Evolutionary conservation across 208 protist species (phyloP).

Genomic region (Acanthamoeba lenticulata): DNA sequence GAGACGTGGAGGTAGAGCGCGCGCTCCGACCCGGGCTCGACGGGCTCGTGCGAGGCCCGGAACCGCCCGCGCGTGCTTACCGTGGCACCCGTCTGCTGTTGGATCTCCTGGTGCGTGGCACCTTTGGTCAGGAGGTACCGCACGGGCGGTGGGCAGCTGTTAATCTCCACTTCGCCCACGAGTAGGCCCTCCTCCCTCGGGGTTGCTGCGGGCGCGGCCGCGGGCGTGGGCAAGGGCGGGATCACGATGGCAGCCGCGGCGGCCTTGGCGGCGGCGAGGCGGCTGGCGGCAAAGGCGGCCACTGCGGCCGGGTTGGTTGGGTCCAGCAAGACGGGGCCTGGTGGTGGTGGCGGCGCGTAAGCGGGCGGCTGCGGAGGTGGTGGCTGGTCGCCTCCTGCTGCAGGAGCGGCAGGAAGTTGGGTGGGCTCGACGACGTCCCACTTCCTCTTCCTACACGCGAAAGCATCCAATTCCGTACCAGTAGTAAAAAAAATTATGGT

Average conservation of each 20-base stretch:
- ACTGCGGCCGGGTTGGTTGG: constrained; percentile 12
- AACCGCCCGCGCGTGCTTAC: constrained; percentile 37
- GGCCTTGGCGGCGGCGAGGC: constrained; percentile 42
- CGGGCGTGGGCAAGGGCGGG: too few species aligned
- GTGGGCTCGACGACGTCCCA: constrained; percentile 35
- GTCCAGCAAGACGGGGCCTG: background rate
- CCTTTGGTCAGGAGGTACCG: constrained; percentile 46
- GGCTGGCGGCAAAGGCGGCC: background rate
- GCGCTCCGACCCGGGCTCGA: background rate
- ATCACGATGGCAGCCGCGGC: background rate
- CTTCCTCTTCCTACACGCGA: constrained; percentile 30
- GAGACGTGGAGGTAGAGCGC: constrained; percentile 59
- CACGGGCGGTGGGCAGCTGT: background rate
- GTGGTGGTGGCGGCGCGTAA: background rate
- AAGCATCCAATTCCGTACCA: too few species aligned
- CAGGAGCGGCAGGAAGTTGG: too few species aligned
- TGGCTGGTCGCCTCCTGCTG: background rate
- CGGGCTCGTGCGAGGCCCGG: constrained; percentile 16
- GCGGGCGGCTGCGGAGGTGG: background rate
- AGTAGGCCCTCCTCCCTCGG: constrained; percentile 5
- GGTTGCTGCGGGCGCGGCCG: background rate
- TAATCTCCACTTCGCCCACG: constrained; percentile 23
- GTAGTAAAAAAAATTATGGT: background rate
- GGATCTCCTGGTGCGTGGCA: constrained; percentile 38
- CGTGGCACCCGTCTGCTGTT: constrained; percentile 39